Evolutionary conservation across 306 rosid species (phyloP).

Genomic region (Lathyrus oleraceus): DNA sequence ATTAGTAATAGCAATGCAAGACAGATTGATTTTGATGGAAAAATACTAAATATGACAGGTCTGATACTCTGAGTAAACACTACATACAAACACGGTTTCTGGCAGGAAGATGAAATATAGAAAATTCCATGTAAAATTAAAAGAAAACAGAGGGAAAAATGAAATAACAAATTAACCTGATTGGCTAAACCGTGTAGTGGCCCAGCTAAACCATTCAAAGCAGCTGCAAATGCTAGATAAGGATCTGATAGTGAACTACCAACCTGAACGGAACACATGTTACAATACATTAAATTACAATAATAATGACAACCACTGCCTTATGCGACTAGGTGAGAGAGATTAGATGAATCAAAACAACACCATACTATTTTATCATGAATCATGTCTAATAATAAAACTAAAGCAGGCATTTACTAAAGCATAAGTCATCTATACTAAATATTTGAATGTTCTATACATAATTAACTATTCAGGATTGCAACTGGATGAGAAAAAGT

Average conservation of each 20-base stretch:
- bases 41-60: neutral
- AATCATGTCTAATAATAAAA: neutral
- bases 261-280: conserved; percentile 59
- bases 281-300: conserved; percentile 24
- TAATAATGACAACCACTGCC: neutral
- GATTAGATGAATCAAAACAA: neutral
- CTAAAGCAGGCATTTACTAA: conserved; percentile 13
- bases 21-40: neutral
- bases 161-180: conserved; percentile 63
- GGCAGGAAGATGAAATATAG: conserved; percentile 7
- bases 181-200: conserved; percentile 99
- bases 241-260: conserved; percentile 97
- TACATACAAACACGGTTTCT: conserved; percentile 28
- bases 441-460: conserved; percentile 1
- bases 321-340: neutral
- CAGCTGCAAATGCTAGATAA: conserved; percentile 92
- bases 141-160: neutral
- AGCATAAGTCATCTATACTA: conserved; percentile 11
- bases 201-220: conserved; percentile 98
- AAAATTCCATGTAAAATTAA: conserved; percentile 10
- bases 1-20: conserved; percentile 10
- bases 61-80: conserved; percentile 1
- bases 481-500: conserved; percentile 17
- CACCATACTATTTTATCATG: neutral
- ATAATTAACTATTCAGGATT: conserved; percentile 17